Percentiles rank a stretch among this genome's conserved stretches.
These are phyloP conservation scores for Collariella sp. DNA, from an alignment of 495 filamentous ascomycete species.

Conservation along the genomic window DNA sequence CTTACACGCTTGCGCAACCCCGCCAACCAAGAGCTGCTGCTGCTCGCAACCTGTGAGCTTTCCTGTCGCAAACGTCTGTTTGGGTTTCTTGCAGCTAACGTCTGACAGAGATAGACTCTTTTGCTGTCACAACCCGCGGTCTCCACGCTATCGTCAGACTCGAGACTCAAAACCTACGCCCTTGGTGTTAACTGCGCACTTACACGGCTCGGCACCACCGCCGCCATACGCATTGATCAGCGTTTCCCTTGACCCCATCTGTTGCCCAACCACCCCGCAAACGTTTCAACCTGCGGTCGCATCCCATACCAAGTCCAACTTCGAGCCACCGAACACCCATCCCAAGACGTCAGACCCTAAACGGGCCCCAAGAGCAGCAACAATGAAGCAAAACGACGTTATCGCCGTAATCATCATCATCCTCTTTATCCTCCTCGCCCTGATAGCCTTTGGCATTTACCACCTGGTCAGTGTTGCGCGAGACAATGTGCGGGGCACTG, in stretches of 20 bases:
- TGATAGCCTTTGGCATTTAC: conserved; percentile 63
- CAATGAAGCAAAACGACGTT: conserved; percentile 64
- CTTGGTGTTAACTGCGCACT: too few species aligned
- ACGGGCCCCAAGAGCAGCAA: conserved; percentile 13
- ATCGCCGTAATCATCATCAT: conserved; percentile 78
- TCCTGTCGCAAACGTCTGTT: not conserved
- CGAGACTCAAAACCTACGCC: not conserved
- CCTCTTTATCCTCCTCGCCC: conserved; percentile 62
- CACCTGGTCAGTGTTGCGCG: conserved; percentile 44
- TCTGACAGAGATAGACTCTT: not conserved
- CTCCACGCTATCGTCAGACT: not conserved
- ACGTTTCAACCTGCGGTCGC: too few species aligned
- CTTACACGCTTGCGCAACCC: not conserved
- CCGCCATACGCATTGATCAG: too few species aligned
- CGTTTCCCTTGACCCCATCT: too few species aligned
- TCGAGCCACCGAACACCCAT: too few species aligned
- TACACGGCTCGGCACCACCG: too few species aligned
- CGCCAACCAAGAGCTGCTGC: not conserved
- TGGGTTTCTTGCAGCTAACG: conserved; percentile 3
- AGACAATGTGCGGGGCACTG: conserved; percentile 28
- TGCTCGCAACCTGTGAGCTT: not conserved
- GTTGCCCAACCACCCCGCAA: too few species aligned
- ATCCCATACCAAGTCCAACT: too few species aligned
- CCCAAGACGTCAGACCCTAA: too few species aligned
- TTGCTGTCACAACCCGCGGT: not conserved